A percentile compares a stretch with the other conserved stretches of the same genome.
These are phyloP conservation scores for Carex cristatella DNA, from an alignment of 176 grass and related monocot species.

Conservation along the genomic window DNA sequence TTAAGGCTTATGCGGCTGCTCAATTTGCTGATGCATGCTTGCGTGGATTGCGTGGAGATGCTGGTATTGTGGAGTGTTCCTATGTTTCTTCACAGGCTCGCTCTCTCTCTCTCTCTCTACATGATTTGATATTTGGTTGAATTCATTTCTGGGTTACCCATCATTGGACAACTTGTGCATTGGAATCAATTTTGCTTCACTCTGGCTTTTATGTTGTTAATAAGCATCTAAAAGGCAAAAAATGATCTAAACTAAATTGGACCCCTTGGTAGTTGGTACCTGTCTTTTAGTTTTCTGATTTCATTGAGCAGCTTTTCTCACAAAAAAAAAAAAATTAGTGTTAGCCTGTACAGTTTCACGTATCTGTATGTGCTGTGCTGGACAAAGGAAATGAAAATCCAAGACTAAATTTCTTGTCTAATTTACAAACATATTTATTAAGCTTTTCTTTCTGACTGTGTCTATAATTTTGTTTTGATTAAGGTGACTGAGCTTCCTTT, in stretches of 20 bases:
- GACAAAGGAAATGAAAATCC: neutral
- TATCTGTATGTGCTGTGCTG: neutral
- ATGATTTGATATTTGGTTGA: conserved; percentile 12
- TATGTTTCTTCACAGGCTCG: conserved; percentile 71
- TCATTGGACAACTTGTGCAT: neutral
- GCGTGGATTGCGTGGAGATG: conserved; percentile 57
- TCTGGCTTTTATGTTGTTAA: neutral
- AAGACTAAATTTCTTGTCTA: neutral
- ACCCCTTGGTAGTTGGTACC: no score
- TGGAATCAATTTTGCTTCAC: neutral
- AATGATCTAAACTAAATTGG: neutral
- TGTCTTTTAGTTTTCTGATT: no score
- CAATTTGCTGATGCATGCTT: conserved; percentile 84
- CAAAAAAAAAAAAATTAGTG: neutral
- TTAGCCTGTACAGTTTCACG: neutral
- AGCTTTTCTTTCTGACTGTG: neutral
- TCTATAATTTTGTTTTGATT: conserved; percentile 22
- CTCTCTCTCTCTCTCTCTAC: neutral
- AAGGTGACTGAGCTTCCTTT: conserved; percentile 85
- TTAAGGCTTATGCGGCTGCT: conserved; percentile 65
- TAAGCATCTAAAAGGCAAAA: neutral
- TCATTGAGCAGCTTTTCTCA: no score
- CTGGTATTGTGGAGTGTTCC: conserved; percentile 78
- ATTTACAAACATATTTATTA: neutral
- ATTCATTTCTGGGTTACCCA: neutral